Conservation (phyloP, 768 basidiomycete genomes). For the Megacollybia marginata region DNA sequence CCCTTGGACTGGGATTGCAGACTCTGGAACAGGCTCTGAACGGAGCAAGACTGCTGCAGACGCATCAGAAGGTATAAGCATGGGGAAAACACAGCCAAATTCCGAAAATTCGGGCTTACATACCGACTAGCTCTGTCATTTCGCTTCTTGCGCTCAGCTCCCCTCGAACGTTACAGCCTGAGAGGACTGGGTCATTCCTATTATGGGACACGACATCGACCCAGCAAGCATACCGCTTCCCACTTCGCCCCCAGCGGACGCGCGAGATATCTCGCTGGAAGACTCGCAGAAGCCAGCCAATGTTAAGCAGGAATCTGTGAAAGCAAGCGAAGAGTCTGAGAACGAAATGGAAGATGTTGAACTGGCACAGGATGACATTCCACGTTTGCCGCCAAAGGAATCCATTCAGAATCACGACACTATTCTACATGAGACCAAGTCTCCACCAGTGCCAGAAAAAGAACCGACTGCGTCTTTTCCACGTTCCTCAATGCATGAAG, state of each 20-base stretch:
- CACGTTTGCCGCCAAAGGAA: no score
- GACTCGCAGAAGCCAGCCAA: background rate
- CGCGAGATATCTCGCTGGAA: background rate
- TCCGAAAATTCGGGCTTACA: no score
- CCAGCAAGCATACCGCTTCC: slow-evolving; percentile 16
- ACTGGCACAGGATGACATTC: background rate
- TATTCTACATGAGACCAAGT: background rate
- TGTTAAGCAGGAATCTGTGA: background rate
- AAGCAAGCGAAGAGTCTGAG: background rate
- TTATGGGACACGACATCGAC: slow-evolving; percentile 2
- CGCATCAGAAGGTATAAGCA: slow-evolving; percentile 43
- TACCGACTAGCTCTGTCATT: no score
- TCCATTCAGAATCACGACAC: no score
- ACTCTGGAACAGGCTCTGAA: slow-evolving; percentile 62
- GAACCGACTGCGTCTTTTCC: background rate
- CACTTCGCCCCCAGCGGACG: slow-evolving; percentile 11
- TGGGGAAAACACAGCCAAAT: background rate
- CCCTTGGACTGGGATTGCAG: slow-evolving; percentile 70
- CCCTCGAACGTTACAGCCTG: slow-evolving; percentile 6
- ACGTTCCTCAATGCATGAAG: no score
- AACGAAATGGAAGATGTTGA: background rate
- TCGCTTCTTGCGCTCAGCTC: slow-evolving; percentile 8
- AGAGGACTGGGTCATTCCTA: no score
- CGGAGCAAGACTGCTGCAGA: slow-evolving; percentile 73
- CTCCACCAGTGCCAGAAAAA: background rate